Evolutionary conservation across 2,329 filamentous ascomycete genomes (phyloP).

Genomic region (Ilyonectria sp.): DNA sequence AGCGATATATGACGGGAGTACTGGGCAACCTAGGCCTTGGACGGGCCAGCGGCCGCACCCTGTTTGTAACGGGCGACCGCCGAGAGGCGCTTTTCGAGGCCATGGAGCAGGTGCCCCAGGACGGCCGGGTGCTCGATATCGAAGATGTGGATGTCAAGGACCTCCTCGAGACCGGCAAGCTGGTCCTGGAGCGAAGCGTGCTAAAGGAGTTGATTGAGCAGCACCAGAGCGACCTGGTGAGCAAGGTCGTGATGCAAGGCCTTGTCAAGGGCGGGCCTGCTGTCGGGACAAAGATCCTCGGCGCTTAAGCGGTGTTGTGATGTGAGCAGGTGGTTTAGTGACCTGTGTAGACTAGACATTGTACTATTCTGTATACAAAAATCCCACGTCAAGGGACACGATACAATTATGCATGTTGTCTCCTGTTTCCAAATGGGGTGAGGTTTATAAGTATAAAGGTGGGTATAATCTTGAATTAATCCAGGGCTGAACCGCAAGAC

Average conservation of each 20-base stretch:
- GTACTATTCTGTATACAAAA: conserved; percentile 51
- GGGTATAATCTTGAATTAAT: conserved; percentile 33
- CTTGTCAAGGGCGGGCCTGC: conserved; percentile 52
- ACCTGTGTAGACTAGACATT: conserved; percentile 46
- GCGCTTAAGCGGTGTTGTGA: conserved; percentile 30
- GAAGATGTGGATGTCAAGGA: conserved; percentile 97
- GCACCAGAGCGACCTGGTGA: conserved; percentile 78
- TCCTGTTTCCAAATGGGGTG: neutral
- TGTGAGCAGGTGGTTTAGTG: neutral
- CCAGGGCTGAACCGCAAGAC: conserved; percentile 7
- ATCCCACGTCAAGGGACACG: conserved; percentile 18
- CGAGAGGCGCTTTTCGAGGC: conserved; percentile 77
- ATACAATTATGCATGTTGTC: conserved; percentile 9
- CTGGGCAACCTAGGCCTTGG: conserved; percentile 81
- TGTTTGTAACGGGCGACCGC: conserved; percentile 78
- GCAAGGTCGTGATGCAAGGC: conserved; percentile 62
- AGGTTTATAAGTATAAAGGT: neutral
- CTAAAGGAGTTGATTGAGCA: conserved; percentile 80
- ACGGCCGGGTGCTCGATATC: conserved; percentile 79
- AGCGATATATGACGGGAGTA: conserved; percentile 76
- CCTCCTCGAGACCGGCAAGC: conserved; percentile 84
- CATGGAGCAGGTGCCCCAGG: conserved; percentile 73
- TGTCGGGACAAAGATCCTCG: conserved; percentile 58
- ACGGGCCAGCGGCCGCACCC: conserved; percentile 75
- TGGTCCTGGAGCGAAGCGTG: conserved; percentile 89